Base-by-base conservation (phyloP, 306 rosid genomes). In the Corylus americana region DNA sequence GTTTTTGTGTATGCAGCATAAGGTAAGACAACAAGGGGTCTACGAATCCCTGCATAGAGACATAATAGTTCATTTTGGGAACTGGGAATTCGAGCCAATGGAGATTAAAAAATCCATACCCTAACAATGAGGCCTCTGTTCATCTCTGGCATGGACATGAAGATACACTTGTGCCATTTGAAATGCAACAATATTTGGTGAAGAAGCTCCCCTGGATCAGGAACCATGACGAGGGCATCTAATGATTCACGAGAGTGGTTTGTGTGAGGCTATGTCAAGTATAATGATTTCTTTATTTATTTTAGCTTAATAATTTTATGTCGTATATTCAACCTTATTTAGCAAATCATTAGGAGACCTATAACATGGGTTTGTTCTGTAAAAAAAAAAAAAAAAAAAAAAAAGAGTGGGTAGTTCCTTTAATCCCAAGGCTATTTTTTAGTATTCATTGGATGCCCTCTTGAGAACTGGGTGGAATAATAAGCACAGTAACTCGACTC, bases 151-250 rank as follows among this genome's bases (percentile, higher is more conserved):
- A 80, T 1, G 87, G 87, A 13, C 79, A 59, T 14, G 74, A 73
- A 27, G 87, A 80, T 53, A 80, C 77, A 75, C 73, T 76, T n/a
- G 85, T 80, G 20, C 87, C 85, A 27, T 77, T 39, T 74, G 74
- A 80, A 62, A 8, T 80, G 58, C 87, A 84, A 44, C 51, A 80
- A 16, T 84, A 72, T 63, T 54, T 84, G 49, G 82, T 50, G 9
- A 51, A 67, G 55, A 64, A 84, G 78, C 82, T 84, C 13, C 87
- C 87, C n/a, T 84, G 85, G 87, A 84, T 84, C 53, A 14, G 53
- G 50, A 81, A 85, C 48, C 64, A 71, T 81, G 88, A 85, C 57
- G 83, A 7, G 87, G 87, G 1, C 82, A 80, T 73, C 59, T 84
- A 0, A 68, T 84, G 66, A 80, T 84, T 58, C 83, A 81, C 6